Evolutionary conservation across 306 rosid genomes (phyloP), one percentile per base, ranked within the genome.

Genomic region (Myrica gale): DNA sequence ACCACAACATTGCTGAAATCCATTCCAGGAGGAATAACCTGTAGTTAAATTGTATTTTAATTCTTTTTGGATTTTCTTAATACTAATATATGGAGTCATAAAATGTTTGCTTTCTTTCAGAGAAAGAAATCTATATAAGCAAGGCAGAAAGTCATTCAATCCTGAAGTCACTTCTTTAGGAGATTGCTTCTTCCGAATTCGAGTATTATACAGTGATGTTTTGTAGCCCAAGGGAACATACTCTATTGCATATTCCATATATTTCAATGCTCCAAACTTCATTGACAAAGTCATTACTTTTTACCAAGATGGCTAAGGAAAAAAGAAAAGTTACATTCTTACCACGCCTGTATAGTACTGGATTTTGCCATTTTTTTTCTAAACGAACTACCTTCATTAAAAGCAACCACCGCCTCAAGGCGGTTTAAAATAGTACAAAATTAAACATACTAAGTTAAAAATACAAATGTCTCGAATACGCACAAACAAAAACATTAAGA

Each of bases 1-100:
- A 65, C 88, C 86, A 82, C 82, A 39, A 93, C 98, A 81, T 73
- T 90, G 91, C 97, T 89, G 69, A 93, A 90, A 81, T 93, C 98
- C 97, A 93, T 93, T 58, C 97, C 98, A 7, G 98, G 98, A 11
- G 98, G 87, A 77, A 93, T 93, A 79, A 93, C 98, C 98, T 93
- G 72, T 32, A 50, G 39, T 23, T 46, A 62, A 37, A 81, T 76
- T 79, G 58, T 76, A 44, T 74, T 74, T 16, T 26, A 63, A 74
- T 66, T n/a, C 82, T 68, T 77, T 17, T 57, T 20, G 45, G 37
- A 23, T 56, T 56, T 60, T 67, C 53, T 39, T 12, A 57, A 57
- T 6, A 17, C 12, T 52, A 5, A 52, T 0, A n/a, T 13, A 7
- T 52, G n/a, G 20, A 52, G 57, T 52, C 57, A 52, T 16, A 32